These are phyloP conservation scores for Candida ficus DNA, from an alignment of 805 yeast species.

Conservation along the genomic window DNA sequence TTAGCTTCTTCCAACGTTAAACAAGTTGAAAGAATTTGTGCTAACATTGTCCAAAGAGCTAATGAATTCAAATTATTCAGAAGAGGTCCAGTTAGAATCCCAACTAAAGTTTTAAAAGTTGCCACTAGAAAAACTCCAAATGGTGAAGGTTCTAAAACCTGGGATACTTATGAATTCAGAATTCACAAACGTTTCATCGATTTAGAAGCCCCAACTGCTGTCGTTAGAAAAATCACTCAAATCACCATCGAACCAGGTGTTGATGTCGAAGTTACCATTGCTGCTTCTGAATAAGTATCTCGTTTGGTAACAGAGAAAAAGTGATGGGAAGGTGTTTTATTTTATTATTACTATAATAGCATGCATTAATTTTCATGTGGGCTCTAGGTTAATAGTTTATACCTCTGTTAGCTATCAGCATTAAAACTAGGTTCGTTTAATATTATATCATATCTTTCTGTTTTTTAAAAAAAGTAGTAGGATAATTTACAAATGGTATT, in stretches of 20 bases:
- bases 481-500: no score
- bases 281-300: slow-evolving; percentile 47
- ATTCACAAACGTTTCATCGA: slow-evolving; percentile 99
- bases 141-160: slow-evolving; percentile 99
- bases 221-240: slow-evolving; percentile 94
- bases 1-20: slow-evolving; percentile 98
- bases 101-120: slow-evolving; percentile 97
- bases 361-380: no score
- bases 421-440: slow-evolving; percentile 10
- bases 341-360: slow-evolving; percentile 2
- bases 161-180: slow-evolving; percentile 99
- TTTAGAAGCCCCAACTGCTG: slow-evolving; percentile 92
- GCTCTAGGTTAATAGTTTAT: slow-evolving; percentile 29
- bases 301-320: neutral
- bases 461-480: no score
- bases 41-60: slow-evolving; percentile 86
- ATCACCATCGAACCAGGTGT: slow-evolving; percentile 99
- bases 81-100: slow-evolving; percentile 99
- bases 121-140: slow-evolving; percentile 99
- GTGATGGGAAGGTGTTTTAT: neutral
- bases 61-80: slow-evolving; percentile 73
- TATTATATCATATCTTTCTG: slow-evolving; percentile 2
- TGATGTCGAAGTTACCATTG: slow-evolving; percentile 91
- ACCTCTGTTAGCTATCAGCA: slow-evolving; percentile 30
- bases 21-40: slow-evolving; percentile 95